Conservation (phyloP, 2,329 filamentous ascomycete genomes). For the Alternaria atra region DNA sequence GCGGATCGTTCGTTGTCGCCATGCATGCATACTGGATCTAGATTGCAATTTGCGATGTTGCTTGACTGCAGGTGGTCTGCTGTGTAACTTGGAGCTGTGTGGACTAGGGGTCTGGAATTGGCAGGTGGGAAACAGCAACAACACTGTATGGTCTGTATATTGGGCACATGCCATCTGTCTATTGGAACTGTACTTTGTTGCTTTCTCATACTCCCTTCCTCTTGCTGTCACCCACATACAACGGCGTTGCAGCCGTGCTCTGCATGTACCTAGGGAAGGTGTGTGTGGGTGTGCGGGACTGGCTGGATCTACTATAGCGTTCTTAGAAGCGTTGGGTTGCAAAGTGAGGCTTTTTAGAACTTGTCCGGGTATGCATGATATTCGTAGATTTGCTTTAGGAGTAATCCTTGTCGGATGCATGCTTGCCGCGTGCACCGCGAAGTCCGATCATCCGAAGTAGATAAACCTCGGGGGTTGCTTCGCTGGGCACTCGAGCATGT, state of each 20-base stretch:
- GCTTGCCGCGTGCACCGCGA: not conserved
- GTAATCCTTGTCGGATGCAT: not conserved
- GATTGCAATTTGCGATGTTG: constrained; percentile 7
- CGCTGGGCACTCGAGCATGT: not conserved
- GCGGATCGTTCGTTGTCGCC: not conserved
- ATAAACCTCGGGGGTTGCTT: not conserved
- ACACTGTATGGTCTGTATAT: not conserved
- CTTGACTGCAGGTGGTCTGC: constrained; percentile 4
- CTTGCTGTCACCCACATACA: not conserved
- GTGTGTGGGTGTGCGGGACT: not conserved
- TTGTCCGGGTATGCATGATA: not conserved
- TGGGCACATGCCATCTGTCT: not conserved
- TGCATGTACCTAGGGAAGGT: not conserved
- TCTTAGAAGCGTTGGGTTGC: not conserved
- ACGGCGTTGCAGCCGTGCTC: not conserved
- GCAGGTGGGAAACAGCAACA: not conserved
- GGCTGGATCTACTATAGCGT: not conserved
- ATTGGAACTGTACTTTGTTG: not conserved
- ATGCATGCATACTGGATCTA: constrained; percentile 3
- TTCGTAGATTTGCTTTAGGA: not conserved
- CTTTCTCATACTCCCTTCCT: not conserved
- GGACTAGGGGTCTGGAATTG: not conserved
- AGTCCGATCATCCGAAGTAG: not conserved
- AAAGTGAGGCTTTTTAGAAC: not conserved
- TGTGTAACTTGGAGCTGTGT: constrained; percentile 1